phyloP scores from a whole-genome alignment of 345 rosid species.

The Gossypium rotundifolium region DNA sequence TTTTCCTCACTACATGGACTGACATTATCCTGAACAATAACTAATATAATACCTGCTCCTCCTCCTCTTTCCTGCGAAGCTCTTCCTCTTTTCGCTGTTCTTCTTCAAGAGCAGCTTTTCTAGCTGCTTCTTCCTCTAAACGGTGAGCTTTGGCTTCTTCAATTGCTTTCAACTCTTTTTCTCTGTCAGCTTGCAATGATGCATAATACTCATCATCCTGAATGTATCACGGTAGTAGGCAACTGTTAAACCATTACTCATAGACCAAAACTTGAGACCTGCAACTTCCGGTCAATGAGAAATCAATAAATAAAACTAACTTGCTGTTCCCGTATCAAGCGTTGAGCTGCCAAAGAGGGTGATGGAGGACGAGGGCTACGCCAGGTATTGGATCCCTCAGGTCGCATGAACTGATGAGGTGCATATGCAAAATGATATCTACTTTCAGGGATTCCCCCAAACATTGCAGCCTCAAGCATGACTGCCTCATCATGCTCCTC shows the following conservation, averaged over 20 bases:
- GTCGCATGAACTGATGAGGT: conserved; percentile 56
- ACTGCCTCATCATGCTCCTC: conserved; percentile 99
- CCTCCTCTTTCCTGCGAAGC: conserved; percentile 63
- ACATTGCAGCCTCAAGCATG: conserved; percentile 99
- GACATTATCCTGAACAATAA: conserved; percentile 8
- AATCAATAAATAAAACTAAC: conserved; percentile 27
- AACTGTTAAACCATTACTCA: conserved; percentile 3
- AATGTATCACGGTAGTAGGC: conserved; percentile 15
- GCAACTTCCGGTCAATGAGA: not conserved
- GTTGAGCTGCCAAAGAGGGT: conserved; percentile 90
- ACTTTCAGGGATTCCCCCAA: conserved; percentile 93
- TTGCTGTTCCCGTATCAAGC: conserved; percentile 97
- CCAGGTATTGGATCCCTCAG: conserved; percentile 43
- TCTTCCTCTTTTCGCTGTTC: conserved; percentile 72
- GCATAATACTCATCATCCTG: conserved; percentile 98
- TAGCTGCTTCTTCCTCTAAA: conserved; percentile 66
- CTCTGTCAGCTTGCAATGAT: conserved; percentile 91
- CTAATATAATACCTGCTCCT: conserved; percentile 59
- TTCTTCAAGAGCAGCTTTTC: conserved; percentile 72
- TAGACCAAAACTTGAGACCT: not conserved
- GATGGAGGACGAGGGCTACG: conserved; percentile 73
- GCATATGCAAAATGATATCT: conserved; percentile 53
- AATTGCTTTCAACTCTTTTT: conserved; percentile 74
- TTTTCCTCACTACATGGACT: not conserved
- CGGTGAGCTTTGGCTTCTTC: conserved; percentile 84